Evolutionary conservation across 169 alveolate species (phyloP).

Genomic region (Plasmodium vivax): DNA sequence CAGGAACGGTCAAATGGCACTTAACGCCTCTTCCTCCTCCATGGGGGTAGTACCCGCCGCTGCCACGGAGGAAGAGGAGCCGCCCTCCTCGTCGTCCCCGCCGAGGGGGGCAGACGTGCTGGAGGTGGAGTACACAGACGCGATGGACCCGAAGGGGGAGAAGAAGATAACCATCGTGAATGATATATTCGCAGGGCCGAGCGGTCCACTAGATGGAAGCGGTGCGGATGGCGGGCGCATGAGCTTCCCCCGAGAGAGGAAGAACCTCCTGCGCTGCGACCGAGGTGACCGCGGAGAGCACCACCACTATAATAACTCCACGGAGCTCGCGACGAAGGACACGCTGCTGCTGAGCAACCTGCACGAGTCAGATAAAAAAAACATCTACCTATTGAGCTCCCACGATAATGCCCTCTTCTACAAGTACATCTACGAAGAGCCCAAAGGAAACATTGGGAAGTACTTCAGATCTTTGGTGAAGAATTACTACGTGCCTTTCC

Average conservation of each 20-base stretch:
- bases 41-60: neutral
- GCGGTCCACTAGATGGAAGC: neutral
- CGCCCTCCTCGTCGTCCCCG: neutral
- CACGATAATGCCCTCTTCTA: slow-evolving; percentile 67
- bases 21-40: neutral
- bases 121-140: neutral
- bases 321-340: slow-evolving; percentile 38
- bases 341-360: neutral
- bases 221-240: neutral
- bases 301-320: slow-evolving; percentile 16
- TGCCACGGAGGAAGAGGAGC: neutral
- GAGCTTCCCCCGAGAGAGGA: neutral
- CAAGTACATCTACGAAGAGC: slow-evolving; percentile 70
- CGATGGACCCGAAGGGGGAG: neutral
- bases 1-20: neutral
- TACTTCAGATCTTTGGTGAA: slow-evolving; percentile 23
- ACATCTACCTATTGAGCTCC: slow-evolving; percentile 33
- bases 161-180: neutral
- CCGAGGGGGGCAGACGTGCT: neutral
- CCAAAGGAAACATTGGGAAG: slow-evolving; percentile 68
- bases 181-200: neutral
- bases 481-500: slow-evolving; percentile 65
- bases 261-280: neutral
- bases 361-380: slow-evolving; percentile 16
- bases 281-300: neutral